Conservation (phyloP, 2,329 filamentous ascomycete species). For the Cladosporium sp. region DNA sequence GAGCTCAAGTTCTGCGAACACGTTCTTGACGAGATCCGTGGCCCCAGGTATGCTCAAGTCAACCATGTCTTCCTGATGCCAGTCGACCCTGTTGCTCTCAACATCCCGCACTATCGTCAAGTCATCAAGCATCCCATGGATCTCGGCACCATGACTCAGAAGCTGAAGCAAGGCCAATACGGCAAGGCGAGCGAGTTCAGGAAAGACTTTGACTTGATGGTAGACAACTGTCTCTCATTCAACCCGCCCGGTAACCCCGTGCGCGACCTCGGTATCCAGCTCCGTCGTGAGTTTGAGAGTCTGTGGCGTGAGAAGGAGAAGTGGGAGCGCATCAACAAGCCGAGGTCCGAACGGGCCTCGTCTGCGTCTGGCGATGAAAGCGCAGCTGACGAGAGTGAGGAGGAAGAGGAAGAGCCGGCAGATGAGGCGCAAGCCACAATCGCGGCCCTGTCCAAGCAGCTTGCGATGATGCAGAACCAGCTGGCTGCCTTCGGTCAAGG, state of each 20-base stretch:
- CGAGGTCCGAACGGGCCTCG: constrained; percentile 60
- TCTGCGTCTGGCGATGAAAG: constrained; percentile 67
- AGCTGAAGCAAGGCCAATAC: constrained; percentile 76
- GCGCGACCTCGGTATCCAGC: constrained; percentile 63
- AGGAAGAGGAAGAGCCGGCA: constrained; percentile 41
- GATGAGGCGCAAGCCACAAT: constrained; percentile 49
- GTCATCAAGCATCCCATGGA: constrained; percentile 98
- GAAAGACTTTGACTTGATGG: constrained; percentile 74
- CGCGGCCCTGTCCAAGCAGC: constrained; percentile 66
- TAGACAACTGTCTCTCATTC: constrained; percentile 89
- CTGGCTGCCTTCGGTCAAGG: constrained; percentile 35
- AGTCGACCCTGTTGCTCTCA: constrained; percentile 89
- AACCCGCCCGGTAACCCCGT: constrained; percentile 77
- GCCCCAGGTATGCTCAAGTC: constrained; percentile 63
- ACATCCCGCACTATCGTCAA: constrained; percentile 89
- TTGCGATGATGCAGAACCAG: constrained; percentile 47
- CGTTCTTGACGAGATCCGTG: constrained; percentile 71
- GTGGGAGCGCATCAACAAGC: constrained; percentile 74
- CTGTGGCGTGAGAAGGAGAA: constrained; percentile 75
- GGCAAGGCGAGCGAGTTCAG: constrained; percentile 81
- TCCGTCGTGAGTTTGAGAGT: constrained; percentile 70
- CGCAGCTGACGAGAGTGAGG: constrained; percentile 62
- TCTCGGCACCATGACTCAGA: constrained; percentile 72
- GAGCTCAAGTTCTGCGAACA: constrained; percentile 89
- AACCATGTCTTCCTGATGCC: constrained; percentile 75